phyloP scores from a whole-genome alignment of 768 basidiomycete species.

The Pleurotus platypus region DNA sequence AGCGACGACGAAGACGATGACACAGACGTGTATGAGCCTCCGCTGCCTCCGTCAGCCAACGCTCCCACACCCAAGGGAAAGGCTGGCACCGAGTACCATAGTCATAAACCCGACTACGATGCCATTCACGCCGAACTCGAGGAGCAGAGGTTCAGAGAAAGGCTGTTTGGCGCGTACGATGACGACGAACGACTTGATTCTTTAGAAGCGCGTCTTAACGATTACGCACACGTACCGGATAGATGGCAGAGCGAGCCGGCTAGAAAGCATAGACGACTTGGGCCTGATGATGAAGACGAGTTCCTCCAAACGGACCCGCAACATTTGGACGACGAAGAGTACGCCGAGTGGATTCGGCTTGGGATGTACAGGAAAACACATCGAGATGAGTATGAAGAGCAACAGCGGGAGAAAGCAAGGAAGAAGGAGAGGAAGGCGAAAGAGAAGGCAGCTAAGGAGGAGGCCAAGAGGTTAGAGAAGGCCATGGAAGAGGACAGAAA shows the following conservation, averaged over 20 bases:
- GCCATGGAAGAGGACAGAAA: constrained; percentile 50
- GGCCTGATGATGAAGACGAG: constrained; percentile 27
- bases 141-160: constrained; percentile 65
- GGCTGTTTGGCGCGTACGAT: constrained; percentile 66
- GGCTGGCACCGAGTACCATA: neutral
- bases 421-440: constrained; percentile 50
- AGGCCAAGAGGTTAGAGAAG: constrained; percentile 49
- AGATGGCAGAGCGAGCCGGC: constrained; percentile 49
- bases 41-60: constrained; percentile 14
- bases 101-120: constrained; percentile 40
- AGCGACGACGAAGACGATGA: constrained; percentile 12
- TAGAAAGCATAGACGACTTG: constrained; percentile 19
- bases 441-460: constrained; percentile 49
- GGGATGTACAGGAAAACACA: constrained; percentile 84
- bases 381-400: constrained; percentile 62
- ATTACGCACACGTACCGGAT: constrained; percentile 68
- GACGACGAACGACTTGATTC: constrained; percentile 70
- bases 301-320: constrained; percentile 40
- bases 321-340: constrained; percentile 81
- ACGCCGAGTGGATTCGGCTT: constrained; percentile 79
- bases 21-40: constrained; percentile 14
- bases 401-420: constrained; percentile 50
- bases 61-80: neutral
- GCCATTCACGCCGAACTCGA: constrained; percentile 52
- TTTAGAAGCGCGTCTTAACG: constrained; percentile 60